Conservation (phyloP, 768 basidiomycete genomes). For the Tubosaeta brunneosetosa region DNA sequence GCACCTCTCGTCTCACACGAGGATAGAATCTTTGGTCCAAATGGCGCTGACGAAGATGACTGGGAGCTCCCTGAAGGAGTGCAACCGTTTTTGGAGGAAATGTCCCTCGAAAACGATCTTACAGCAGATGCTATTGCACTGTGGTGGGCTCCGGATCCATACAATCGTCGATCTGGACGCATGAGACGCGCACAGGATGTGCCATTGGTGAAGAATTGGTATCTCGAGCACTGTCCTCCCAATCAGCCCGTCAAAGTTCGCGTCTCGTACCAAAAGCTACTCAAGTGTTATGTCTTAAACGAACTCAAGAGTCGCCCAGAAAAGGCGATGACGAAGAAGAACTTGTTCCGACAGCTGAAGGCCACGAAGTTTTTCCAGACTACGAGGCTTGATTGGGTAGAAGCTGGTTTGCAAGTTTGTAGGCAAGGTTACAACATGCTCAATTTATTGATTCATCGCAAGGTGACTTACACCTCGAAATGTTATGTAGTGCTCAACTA, state of each 20-base stretch:
- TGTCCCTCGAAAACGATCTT: slow-evolving; percentile 79
- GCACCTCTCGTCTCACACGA: slow-evolving; percentile 81
- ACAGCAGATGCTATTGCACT: slow-evolving; percentile 96
- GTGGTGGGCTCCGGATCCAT: slow-evolving; percentile 98
- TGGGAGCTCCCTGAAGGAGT: slow-evolving; percentile 80
- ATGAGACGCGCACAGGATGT: slow-evolving; percentile 95
- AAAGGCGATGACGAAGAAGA: slow-evolving; percentile 98
- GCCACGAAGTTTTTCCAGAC: slow-evolving; percentile 99
- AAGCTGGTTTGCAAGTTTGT: slow-evolving; percentile 97
- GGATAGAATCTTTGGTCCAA: slow-evolving; percentile 87
- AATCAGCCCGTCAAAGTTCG: slow-evolving; percentile 96
- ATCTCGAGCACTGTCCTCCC: slow-evolving; percentile 96
- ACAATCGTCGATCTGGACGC: slow-evolving; percentile 84
- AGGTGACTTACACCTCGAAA: slow-evolving; percentile 42
- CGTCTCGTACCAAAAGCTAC: slow-evolving; percentile 96
- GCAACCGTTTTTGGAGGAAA: slow-evolving; percentile 75
- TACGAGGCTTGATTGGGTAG: slow-evolving; percentile 97
- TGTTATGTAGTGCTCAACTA: not conserved
- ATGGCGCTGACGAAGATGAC: slow-evolving; percentile 78
- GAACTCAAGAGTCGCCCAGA: slow-evolving; percentile 84
- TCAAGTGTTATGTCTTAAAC: slow-evolving; percentile 94
- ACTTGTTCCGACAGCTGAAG: slow-evolving; percentile 91
- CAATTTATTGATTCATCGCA: slow-evolving; percentile 97
- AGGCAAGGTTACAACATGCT: slow-evolving; percentile 99
- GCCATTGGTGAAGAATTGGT: slow-evolving; percentile 97